Conservation (phyloP, 768 basidiomycete genomes). For the Lactarius quietus region DNA sequence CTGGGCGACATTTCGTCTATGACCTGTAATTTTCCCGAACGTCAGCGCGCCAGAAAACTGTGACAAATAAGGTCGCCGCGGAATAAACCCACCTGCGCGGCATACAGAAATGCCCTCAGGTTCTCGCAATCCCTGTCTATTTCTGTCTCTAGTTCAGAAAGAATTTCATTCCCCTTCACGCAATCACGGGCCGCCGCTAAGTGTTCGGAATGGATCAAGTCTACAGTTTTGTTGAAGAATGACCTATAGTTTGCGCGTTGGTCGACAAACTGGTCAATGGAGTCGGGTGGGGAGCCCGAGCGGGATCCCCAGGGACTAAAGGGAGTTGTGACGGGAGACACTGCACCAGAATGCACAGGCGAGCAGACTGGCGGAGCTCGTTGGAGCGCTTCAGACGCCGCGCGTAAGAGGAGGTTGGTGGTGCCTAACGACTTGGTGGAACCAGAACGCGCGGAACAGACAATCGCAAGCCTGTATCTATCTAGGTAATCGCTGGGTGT, state of each 20-base stretch:
- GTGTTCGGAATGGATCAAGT: slow-evolving; percentile 85
- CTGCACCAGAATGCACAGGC: slow-evolving; percentile 13
- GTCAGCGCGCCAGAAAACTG: not conserved
- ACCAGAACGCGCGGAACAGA: slow-evolving; percentile 96
- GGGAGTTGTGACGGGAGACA: slow-evolving; percentile 19
- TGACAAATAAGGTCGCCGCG: not conserved
- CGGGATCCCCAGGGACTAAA: slow-evolving; percentile 1
- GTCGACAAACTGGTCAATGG: not conserved
- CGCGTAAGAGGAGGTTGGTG: slow-evolving; percentile 87
- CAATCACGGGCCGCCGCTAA: slow-evolving; percentile 65
- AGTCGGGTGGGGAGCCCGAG: not conserved
- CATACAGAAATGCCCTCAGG: slow-evolving; percentile 79
- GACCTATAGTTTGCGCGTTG: slow-evolving; percentile 24
- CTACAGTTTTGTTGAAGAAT: slow-evolving; percentile 75
- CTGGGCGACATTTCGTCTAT: slow-evolving; percentile 96
- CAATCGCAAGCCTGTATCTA: slow-evolving; percentile 82
- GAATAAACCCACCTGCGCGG: slow-evolving; percentile 69
- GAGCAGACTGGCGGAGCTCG: slow-evolving; percentile 35
- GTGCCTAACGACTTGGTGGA: slow-evolving; percentile 94
- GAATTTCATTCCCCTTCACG: slow-evolving; percentile 55
- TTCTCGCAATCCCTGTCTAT: slow-evolving; percentile 88
- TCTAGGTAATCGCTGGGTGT: slow-evolving; percentile 60
- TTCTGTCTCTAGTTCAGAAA: slow-evolving; percentile 76
- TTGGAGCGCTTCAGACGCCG: slow-evolving; percentile 76
- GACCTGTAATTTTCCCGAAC: slow-evolving; percentile 50